Conservation (phyloP, 2,329 filamentous ascomycete species). For the Purpureocillium lavendulum region DNA sequence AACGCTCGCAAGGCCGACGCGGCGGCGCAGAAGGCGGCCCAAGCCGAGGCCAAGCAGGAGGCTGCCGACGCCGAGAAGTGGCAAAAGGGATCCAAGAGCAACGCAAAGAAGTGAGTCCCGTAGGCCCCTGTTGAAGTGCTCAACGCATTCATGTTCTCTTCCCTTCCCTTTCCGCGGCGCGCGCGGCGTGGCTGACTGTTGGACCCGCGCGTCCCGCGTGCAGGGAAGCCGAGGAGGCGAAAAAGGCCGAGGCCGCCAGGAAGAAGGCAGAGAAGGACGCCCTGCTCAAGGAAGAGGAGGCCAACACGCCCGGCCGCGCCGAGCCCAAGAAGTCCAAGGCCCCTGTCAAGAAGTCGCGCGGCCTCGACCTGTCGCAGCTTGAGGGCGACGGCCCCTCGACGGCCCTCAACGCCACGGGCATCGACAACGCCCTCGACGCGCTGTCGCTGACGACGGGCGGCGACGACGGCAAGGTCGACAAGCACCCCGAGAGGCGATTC, state of each 20-base stretch:
- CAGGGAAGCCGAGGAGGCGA: slow-evolving; percentile 37
- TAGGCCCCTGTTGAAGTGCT: no score
- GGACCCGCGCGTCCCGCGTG: not conserved
- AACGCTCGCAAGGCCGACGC: slow-evolving; percentile 89
- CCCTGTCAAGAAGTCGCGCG: slow-evolving; percentile 60
- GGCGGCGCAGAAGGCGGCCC: slow-evolving; percentile 71
- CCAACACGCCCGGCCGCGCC: slow-evolving; percentile 45
- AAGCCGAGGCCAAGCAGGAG: slow-evolving; percentile 56
- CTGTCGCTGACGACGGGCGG: slow-evolving; percentile 54
- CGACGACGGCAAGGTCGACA: slow-evolving; percentile 66
- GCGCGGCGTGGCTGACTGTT: no score
- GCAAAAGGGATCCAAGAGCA: slow-evolving; percentile 78
- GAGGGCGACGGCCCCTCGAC: slow-evolving; percentile 51
- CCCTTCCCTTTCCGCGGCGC: not conserved
- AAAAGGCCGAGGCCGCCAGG: slow-evolving; percentile 77
- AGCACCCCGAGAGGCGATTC: slow-evolving; percentile 80
- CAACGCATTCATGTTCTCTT: not conserved
- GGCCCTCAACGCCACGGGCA: slow-evolving; percentile 72
- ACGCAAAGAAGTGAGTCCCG: slow-evolving; percentile 80
- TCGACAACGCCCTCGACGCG: slow-evolving; percentile 89
- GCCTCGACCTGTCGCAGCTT: slow-evolving; percentile 68
- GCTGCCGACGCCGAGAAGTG: slow-evolving; percentile 68
- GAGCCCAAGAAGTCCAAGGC: slow-evolving; percentile 60
- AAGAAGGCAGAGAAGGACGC: slow-evolving; percentile 93
- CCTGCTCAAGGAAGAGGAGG: slow-evolving; percentile 75